A percentile compares a stretch with the other conserved stretches of the same genome.
Evolutionary conservation across 2,329 filamentous ascomycete genomes (phyloP).

Genomic region (Beauveria brongniartii): DNA sequence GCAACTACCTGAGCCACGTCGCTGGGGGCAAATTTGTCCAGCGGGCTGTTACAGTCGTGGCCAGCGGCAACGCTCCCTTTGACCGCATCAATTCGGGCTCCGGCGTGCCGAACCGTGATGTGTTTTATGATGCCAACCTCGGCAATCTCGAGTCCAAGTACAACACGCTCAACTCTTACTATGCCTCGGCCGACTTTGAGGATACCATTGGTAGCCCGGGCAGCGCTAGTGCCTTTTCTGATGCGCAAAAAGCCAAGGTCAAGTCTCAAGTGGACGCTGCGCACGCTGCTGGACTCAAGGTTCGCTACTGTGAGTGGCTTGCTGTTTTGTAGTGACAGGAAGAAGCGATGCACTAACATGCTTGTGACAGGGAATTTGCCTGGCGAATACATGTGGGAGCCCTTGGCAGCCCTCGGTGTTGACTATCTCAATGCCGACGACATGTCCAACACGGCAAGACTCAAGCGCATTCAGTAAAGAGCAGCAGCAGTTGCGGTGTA

Average conservation of each 20-base stretch:
- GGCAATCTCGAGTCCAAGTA: slow-evolving; percentile 11
- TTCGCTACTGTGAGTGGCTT: slow-evolving; percentile 13
- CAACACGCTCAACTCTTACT: slow-evolving; percentile 13
- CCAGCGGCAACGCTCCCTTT: slow-evolving; percentile 44
- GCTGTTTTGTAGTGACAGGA: no score
- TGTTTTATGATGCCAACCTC: slow-evolving; percentile 13
- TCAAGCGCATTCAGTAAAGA: slow-evolving; percentile 5
- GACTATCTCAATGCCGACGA: slow-evolving; percentile 14
- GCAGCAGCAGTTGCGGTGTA: background rate
- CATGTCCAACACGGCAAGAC: slow-evolving; percentile 13
- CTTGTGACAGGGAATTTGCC: slow-evolving; percentile 9
- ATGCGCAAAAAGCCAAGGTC: slow-evolving; percentile 11
- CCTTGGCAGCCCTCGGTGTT: slow-evolving; percentile 11
- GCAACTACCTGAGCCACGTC: slow-evolving; percentile 48
- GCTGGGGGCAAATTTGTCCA: slow-evolving; percentile 40
- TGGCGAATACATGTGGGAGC: slow-evolving; percentile 15
- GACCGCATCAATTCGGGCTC: slow-evolving; percentile 12
- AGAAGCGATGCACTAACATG: background rate
- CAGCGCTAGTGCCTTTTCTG: slow-evolving; percentile 7
- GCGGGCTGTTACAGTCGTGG: slow-evolving; percentile 60
- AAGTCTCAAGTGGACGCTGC: slow-evolving; percentile 11
- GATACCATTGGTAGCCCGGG: slow-evolving; percentile 11
- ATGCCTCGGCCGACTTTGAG: slow-evolving; percentile 13
- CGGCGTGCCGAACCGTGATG: slow-evolving; percentile 11
- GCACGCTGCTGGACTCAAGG: slow-evolving; percentile 12